These are phyloP conservation scores for Cryptococcus sp. DNA, from an alignment of 1,284 basidiomycete species.

Conservation along the genomic window DNA sequence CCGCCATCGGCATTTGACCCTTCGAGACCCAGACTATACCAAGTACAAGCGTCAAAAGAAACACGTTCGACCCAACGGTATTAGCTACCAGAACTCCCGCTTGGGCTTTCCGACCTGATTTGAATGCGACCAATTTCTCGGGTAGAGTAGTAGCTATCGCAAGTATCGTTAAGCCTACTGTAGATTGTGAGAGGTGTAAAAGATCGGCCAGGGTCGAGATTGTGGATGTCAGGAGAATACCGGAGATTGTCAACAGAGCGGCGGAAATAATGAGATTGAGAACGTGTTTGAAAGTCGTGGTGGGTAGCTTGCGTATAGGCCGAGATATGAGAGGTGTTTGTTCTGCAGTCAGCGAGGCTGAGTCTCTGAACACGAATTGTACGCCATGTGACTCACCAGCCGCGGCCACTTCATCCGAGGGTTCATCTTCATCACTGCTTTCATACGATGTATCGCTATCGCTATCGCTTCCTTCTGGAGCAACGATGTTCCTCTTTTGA, in stretches of 20 bases:
- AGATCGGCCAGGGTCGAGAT: slow-evolving; percentile 27
- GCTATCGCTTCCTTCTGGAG: slow-evolving; percentile 26
- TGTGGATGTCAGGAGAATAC: slow-evolving; percentile 34
- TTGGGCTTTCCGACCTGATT: slow-evolving; percentile 28
- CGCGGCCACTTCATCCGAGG: too few species aligned
- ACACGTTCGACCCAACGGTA: slow-evolving; percentile 41
- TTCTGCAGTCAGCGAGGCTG: not conserved
- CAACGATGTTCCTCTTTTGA: slow-evolving; percentile 14
- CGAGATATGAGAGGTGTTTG: not conserved
- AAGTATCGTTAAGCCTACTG: slow-evolving; percentile 34
- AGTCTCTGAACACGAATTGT: too few species aligned
- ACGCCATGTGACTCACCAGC: too few species aligned
- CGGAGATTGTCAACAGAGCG: slow-evolving; percentile 24
- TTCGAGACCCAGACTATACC: slow-evolving; percentile 29
- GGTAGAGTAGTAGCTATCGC: slow-evolving; percentile 40
- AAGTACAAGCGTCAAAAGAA: slow-evolving; percentile 37
- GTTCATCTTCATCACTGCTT: not conserved
- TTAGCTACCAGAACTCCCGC: slow-evolving; percentile 36
- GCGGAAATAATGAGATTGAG: slow-evolving; percentile 6
- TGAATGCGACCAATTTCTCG: slow-evolving; percentile 36
- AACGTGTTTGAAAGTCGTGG: not conserved
- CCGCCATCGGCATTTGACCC: not conserved
- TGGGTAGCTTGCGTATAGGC: not conserved
- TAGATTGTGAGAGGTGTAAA: slow-evolving; percentile 27
- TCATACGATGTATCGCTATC: slow-evolving; percentile 20